phyloP scores from a whole-genome alignment of 257 asterid species.

The Cynanchum wilfordii region DNA sequence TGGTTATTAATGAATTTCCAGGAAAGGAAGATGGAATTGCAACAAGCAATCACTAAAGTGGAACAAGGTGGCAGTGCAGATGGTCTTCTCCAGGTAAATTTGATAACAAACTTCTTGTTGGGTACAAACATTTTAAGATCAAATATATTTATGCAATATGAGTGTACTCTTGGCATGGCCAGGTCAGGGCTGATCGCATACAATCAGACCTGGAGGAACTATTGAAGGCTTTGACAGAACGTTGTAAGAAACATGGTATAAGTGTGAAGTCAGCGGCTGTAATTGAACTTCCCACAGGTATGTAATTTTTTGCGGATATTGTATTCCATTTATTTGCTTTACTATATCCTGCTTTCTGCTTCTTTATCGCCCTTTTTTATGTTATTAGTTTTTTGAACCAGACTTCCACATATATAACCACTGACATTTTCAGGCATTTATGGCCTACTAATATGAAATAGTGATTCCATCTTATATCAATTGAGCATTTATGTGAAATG shows the following conservation, averaged over 20 bases:
- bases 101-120: slow-evolving; percentile 8
- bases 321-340: slow-evolving; percentile 16
- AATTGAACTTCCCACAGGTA: slow-evolving; percentile 93
- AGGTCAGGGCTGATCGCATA: slow-evolving; percentile 99
- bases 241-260: slow-evolving; percentile 72
- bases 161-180: slow-evolving; percentile 25
- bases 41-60: slow-evolving; percentile 84
- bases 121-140: slow-evolving; percentile 1
- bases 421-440: neutral
- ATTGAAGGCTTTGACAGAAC: slow-evolving; percentile 76
- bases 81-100: slow-evolving; percentile 94
- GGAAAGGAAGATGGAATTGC: slow-evolving; percentile 91
- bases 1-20: slow-evolving; percentile 31
- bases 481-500: neutral
- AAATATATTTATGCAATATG: slow-evolving; percentile 10
- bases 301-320: slow-evolving; percentile 6
- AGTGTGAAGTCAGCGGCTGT: slow-evolving; percentile 65
- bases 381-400: neutral
- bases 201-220: slow-evolving; percentile 96
- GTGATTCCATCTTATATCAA: neutral
- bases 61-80: slow-evolving; percentile 99
- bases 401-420: neutral
- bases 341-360: neutral
- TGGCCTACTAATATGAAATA: neutral
- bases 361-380: neutral